A percentile compares a stretch with the other conserved stretches of the same genome.
phyloP scores from a whole-genome alignment of 2,329 filamentous ascomycete species.

The Rasamsonia emersonii region DNA sequence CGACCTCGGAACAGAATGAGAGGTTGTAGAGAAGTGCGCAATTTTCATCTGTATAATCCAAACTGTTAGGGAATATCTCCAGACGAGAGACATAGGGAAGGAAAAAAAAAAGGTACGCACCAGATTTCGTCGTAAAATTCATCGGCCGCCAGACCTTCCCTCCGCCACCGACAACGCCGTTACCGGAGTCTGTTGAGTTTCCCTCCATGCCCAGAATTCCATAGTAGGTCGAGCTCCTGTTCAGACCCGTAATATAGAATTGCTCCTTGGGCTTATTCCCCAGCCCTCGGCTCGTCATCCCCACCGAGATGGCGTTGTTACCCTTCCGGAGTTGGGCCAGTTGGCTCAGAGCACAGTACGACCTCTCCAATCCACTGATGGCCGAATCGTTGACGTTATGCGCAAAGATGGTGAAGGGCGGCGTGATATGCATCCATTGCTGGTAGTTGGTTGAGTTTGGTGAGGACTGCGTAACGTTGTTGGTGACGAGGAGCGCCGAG shows the following conservation, averaged over 20 bases:
- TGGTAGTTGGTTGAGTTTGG: constrained; percentile 41
- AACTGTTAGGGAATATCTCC: constrained; percentile 1
- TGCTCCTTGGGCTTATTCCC: constrained; percentile 71
- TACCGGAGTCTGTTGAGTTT: constrained; percentile 46
- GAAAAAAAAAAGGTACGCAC: constrained; percentile 42
- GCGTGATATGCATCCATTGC: constrained; percentile 49
- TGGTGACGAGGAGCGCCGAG: constrained; percentile 70
- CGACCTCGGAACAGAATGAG: constrained; percentile 78
- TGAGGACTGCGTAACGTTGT: constrained; percentile 50
- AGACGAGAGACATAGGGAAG: neutral
- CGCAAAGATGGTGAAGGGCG: constrained; percentile 71
- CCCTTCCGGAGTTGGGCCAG: constrained; percentile 58
- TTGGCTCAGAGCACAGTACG: constrained; percentile 69
- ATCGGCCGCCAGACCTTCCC: constrained; percentile 65
- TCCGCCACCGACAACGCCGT: constrained; percentile 58
- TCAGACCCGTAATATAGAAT: constrained; percentile 73
- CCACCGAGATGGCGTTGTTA: constrained; percentile 47
- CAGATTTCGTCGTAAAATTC: constrained; percentile 67
- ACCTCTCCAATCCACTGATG: constrained; percentile 64
- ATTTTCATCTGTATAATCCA: constrained; percentile 53
- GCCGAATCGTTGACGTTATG: constrained; percentile 50
- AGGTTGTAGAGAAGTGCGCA: constrained; percentile 82
- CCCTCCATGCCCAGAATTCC: constrained; percentile 61
- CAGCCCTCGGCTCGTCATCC: constrained; percentile 61
- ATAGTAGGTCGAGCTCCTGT: constrained; percentile 60